A percentile compares a stretch with the other conserved stretches of the same genome.
These are phyloP conservation scores for Neofusicoccum umdonicola DNA, from an alignment of 2,329 filamentous ascomycete genomes.

Conservation along the genomic window DNA sequence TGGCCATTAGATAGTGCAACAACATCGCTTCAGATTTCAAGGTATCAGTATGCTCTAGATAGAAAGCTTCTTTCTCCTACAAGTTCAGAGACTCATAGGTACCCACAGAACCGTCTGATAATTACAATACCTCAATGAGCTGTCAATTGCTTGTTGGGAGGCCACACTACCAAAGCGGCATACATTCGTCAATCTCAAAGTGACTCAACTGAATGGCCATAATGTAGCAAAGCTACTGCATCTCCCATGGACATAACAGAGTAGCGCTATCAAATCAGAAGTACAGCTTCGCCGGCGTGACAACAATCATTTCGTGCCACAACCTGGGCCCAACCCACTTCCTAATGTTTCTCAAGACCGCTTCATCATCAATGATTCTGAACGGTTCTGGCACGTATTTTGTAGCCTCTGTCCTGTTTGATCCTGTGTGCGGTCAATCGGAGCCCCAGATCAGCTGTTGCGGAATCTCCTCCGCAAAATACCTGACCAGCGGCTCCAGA, in stretches of 20 bases:
- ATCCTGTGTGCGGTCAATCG: not conserved
- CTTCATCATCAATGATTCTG: not conserved
- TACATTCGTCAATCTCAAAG: conserved; percentile 48
- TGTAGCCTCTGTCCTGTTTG: not conserved
- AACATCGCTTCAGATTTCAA: no score
- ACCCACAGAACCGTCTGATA: no score
- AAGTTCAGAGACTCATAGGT: no score
- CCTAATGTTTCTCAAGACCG: not conserved
- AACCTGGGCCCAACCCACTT: not conserved
- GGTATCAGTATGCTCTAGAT: no score
- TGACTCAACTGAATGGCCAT: not conserved
- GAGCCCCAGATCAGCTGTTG: not conserved
- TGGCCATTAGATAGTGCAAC: conserved; percentile 29
- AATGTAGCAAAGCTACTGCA: conserved; percentile 31
- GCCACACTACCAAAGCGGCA: conserved; percentile 37
- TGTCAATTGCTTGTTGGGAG: no score
- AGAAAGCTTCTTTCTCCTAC: no score
- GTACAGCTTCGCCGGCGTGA: not conserved
- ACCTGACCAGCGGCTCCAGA: not conserved
- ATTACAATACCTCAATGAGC: no score
- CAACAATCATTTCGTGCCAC: not conserved
- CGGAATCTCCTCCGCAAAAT: not conserved
- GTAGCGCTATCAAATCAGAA: not conserved
- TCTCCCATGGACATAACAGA: no score
- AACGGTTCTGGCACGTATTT: not conserved